These are phyloP conservation scores for Dacryopinax primogenitus DNA, from an alignment of 768 basidiomycete species.

Conservation along the genomic window DNA sequence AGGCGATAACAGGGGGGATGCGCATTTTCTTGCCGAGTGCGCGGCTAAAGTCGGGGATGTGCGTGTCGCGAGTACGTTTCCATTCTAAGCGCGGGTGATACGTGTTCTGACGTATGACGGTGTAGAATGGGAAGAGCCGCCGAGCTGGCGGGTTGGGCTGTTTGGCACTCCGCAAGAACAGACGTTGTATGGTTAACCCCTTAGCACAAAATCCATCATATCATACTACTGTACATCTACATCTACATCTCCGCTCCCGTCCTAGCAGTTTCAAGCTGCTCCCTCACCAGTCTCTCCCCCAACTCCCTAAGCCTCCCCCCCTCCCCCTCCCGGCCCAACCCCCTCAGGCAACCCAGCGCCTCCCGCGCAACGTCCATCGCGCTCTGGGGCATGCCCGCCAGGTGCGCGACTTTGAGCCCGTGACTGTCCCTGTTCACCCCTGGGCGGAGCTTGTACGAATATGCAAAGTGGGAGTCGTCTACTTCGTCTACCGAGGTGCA, in stretches of 20 bases:
- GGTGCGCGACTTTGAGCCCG: constrained; percentile 74
- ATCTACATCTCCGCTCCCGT: background rate
- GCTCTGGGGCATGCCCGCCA: constrained; percentile 66
- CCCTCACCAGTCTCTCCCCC: constrained; percentile 10
- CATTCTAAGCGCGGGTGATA: constrained; percentile 38
- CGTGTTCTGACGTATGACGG: constrained; percentile 30
- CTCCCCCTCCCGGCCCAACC: constrained; percentile 11
- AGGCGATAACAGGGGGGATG: constrained; percentile 69
- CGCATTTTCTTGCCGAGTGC: constrained; percentile 21
- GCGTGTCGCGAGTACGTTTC: constrained; percentile 36
- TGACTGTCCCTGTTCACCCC: constrained; percentile 88
- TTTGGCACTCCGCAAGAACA: constrained; percentile 65
- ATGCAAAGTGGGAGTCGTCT: constrained; percentile 65
- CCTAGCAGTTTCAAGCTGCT: constrained; percentile 10
- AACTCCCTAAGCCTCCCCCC: background rate
- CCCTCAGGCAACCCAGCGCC: constrained; percentile 35
- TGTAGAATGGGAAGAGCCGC: constrained; percentile 47
- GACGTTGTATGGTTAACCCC: constrained; percentile 54
- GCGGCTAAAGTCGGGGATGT: constrained; percentile 9
- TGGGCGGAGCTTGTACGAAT: constrained; percentile 64
- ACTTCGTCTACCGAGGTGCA: constrained; percentile 79
- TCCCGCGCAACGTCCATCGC: constrained; percentile 50
- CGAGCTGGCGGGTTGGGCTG: constrained; percentile 49
- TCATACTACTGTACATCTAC: background rate
- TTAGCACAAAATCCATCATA: background rate